These are phyloP conservation scores for Euphorbia peplus DNA, from an alignment of 345 rosid species.

Conservation along the genomic window DNA sequence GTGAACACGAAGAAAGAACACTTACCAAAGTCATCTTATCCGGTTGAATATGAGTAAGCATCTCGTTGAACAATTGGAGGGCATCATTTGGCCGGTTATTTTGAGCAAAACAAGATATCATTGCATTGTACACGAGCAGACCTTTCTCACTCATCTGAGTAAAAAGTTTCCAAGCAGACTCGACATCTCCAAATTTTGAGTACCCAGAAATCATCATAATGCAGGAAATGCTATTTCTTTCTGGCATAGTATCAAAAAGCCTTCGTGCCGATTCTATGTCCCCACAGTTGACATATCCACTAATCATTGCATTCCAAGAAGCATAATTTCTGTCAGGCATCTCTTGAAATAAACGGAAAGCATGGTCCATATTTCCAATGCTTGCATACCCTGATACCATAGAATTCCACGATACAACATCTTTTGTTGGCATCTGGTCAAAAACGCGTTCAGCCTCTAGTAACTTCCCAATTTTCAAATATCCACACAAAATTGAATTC, in stretches of 20 bases:
- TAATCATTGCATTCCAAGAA: slow-evolving; percentile 70
- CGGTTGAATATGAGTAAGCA: slow-evolving; percentile 42
- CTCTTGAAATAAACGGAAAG: slow-evolving; percentile 40
- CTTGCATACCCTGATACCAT: slow-evolving; percentile 57
- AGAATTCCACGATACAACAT: slow-evolving; percentile 63
- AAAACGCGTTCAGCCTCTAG: slow-evolving; percentile 48
- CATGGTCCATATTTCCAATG: slow-evolving; percentile 42
- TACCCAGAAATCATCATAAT: slow-evolving; percentile 64
- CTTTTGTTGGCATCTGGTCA: slow-evolving; percentile 50
- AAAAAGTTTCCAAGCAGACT: slow-evolving; percentile 51
- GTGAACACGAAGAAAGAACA: slow-evolving; percentile 59
- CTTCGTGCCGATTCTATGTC: slow-evolving; percentile 42
- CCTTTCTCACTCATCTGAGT: slow-evolving; percentile 42
- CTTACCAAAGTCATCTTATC: slow-evolving; percentile 63
- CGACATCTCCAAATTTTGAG: slow-evolving; percentile 50
- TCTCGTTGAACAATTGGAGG: slow-evolving; percentile 47
- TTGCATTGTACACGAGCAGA: slow-evolving; percentile 48
- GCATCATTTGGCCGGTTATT: slow-evolving; percentile 54
- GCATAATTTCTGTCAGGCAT: slow-evolving; percentile 60
- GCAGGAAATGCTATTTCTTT: slow-evolving; percentile 50
- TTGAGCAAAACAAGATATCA: slow-evolving; percentile 69
- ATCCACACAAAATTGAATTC: slow-evolving; percentile 63
- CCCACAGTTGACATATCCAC: slow-evolving; percentile 51
- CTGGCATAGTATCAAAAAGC: slow-evolving; percentile 54
- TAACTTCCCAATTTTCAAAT: slow-evolving; percentile 43